Evolutionary conservation across 371 early-diverging fungal species (phyloP), one percentile per base, ranked within the genome.

Genomic region (Apophysomyces ossiformis): DNA sequence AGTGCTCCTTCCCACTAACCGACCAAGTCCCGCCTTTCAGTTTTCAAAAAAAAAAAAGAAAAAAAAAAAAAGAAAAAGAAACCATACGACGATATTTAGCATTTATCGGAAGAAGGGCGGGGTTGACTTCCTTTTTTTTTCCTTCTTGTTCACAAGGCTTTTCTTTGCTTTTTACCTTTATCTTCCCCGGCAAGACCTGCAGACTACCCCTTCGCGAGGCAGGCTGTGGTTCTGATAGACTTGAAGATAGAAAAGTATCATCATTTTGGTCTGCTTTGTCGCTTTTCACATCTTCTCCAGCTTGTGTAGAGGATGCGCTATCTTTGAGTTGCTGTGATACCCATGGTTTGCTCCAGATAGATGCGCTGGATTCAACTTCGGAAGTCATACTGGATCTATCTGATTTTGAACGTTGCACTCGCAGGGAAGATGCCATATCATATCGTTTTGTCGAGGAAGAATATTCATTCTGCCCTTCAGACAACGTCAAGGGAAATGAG

Each of bases 301-400:
- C 54, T 50, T 50, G 21, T 21, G 54, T 21, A 9, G 54, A 16
- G 9, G 54, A 50, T 5, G 54, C 54, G 21, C 11, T 50, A 11
- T 61, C 45, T 4, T 44, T 18, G 11, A 35, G 61, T 44, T 21
- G 36, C 1, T 41, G 46, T 0, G 61, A 61, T 1, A 45, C 61
- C 61, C 61, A 61, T 4, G 61, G 61, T 44, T 61, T 61, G 15
- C 61, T 61, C 61, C 61, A 61, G 36, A 61, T 61, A 9, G 61
- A 61, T 1, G 43, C 61, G 32, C 45, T 61, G 11, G 61, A 61
- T 18, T 61, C 61, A n/a, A 61, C 61, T 45, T 45, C 61, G 18
- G 61, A 61, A 21, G 46, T 15, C 12, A 46, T 21, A 45, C 61
- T 61, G 12, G 61, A 61, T 21, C 61, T 43, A 12, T 61, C 61